These are phyloP conservation scores for Guadua angustifolia DNA, from an alignment of 176 grass and related monocot species.

Conservation along the genomic window DNA sequence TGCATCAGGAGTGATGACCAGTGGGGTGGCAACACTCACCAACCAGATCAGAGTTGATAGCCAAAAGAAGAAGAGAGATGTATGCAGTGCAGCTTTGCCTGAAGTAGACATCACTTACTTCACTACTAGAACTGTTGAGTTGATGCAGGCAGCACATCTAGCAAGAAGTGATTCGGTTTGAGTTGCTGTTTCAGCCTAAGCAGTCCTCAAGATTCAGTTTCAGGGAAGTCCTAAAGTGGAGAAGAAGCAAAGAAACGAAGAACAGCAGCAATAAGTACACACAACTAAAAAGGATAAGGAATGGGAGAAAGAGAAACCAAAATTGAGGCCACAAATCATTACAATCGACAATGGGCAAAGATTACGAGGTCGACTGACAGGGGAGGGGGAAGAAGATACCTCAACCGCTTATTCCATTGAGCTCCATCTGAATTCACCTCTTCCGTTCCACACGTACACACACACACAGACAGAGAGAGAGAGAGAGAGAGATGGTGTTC, in stretches of 20 bases:
- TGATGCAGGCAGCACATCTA: neutral
- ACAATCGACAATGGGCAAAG: neutral
- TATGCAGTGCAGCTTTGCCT: neutral
- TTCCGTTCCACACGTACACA: neutral
- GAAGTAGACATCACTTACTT: neutral
- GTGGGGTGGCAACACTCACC: neutral
- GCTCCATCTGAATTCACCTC: neutral
- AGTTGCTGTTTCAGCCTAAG: neutral
- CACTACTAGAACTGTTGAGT: neutral
- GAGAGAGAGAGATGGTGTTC: too few species aligned
- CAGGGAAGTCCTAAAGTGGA: neutral
- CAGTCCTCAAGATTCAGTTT: neutral
- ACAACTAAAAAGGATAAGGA: too few species aligned
- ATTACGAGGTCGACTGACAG: neutral
- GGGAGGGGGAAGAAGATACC: slow-evolving; percentile 14
- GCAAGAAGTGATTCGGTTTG: neutral
- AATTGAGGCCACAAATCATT: neutral
- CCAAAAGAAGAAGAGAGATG: neutral
- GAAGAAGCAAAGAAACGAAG: neutral
- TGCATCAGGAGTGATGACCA: neutral
- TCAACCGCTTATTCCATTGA: slow-evolving; percentile 14
- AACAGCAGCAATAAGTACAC: neutral
- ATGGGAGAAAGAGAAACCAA: neutral
- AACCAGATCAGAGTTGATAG: slow-evolving; percentile 18
- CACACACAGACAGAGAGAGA: too few species aligned